Percentiles rank a stretch among this genome's conserved stretches.
Evolutionary conservation across 2,329 filamentous ascomycete genomes (phyloP).

Genomic region (Aspergillus caelatus): DNA sequence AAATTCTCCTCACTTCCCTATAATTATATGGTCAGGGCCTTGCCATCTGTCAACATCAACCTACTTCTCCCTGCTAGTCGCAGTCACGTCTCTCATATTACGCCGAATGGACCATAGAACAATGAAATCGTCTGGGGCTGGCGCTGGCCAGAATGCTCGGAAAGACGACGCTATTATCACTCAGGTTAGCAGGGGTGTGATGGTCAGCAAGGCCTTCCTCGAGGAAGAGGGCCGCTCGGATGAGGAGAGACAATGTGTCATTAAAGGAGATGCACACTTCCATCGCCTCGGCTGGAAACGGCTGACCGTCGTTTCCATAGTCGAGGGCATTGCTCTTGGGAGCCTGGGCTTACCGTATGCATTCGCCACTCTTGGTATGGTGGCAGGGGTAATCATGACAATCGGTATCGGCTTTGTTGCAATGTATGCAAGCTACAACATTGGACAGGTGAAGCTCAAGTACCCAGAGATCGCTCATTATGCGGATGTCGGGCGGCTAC

Average conservation of each 20-base stretch:
- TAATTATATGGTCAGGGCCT: not conserved
- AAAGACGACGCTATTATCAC: not conserved
- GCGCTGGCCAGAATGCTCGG: not conserved
- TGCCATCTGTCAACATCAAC: not conserved
- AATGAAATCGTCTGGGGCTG: not conserved
- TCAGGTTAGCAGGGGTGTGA: not conserved
- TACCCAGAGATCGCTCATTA: constrained; percentile 46
- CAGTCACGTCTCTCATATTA: not conserved
- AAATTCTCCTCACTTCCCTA: not conserved
- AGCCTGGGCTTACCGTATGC: constrained; percentile 48
- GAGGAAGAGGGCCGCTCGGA: not conserved
- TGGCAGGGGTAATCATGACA: constrained; percentile 46
- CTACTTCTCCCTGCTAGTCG: not conserved
- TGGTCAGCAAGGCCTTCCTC: not conserved
- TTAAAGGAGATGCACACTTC: constrained; percentile 15
- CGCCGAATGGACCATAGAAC: not conserved
- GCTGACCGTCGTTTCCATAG: constrained; percentile 51
- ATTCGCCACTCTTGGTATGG: constrained; percentile 49
- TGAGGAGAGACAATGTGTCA: not conserved
- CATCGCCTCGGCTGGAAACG: constrained; percentile 52
- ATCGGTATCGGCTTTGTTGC: constrained; percentile 42
- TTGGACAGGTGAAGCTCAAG: constrained; percentile 40
- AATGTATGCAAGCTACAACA: constrained; percentile 46
- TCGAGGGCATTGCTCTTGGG: constrained; percentile 53
- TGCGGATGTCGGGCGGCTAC: constrained; percentile 46